Conservation (phyloP, 129 eudicot species). For the Mikania micrantha region DNA sequence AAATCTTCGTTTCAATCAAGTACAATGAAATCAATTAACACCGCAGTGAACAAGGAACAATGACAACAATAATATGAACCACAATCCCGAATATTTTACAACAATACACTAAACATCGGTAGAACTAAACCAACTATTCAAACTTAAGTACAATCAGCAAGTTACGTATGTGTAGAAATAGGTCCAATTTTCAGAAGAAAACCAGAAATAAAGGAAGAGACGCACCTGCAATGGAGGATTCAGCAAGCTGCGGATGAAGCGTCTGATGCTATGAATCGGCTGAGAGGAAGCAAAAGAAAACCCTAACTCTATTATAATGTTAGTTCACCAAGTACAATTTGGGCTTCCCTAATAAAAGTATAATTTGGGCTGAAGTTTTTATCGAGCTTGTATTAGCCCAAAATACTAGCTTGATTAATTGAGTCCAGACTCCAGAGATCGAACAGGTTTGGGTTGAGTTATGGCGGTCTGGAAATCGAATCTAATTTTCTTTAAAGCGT, state of each 20-base stretch:
- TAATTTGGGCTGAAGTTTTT: neutral
- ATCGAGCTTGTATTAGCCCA: neutral
- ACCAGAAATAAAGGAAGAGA: neutral
- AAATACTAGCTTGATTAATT: too few species aligned
- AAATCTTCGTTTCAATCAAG: neutral
- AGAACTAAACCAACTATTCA: neutral
- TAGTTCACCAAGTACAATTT: neutral
- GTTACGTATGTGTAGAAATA: neutral
- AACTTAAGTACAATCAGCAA: neutral
- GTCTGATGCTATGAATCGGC: conserved; percentile 18
- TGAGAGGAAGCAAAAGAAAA: conserved; percentile 9
- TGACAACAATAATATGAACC: neutral
- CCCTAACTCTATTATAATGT: conserved; percentile 15
- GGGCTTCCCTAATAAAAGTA: neutral
- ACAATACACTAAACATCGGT: neutral
- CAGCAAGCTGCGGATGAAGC: conserved; percentile 11
- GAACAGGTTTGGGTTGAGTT: too few species aligned
- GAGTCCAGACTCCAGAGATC: too few species aligned
- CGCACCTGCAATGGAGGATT: neutral
- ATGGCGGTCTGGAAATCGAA: too few species aligned
- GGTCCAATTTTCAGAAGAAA: neutral
- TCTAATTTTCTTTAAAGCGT: too few species aligned
- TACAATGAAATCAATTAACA: neutral
- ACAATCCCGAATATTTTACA: neutral
- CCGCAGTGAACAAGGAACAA: neutral